Percentiles rank a stretch among this genome's conserved stretches.
Evolutionary conservation across 2,329 filamentous ascomycete genomes (phyloP).

Genomic region (Daldinia sp.): DNA sequence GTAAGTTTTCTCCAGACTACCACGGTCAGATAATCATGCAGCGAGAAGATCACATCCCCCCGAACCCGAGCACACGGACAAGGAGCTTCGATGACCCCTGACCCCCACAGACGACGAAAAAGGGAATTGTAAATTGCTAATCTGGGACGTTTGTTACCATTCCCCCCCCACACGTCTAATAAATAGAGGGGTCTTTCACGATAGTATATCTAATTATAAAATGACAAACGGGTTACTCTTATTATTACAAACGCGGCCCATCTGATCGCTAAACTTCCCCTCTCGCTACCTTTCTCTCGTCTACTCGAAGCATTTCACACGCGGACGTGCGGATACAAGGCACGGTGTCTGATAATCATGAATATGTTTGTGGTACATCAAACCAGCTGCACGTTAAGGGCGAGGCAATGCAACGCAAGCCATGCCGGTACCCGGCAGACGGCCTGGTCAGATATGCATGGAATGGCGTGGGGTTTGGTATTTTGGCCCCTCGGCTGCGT

Average conservation of each 20-base stretch:
- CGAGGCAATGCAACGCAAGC: constrained; percentile 20
- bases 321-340: constrained; percentile 18
- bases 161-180: constrained; percentile 10
- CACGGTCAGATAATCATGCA: constrained; percentile 29
- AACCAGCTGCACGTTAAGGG: constrained; percentile 16
- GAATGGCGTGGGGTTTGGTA: constrained; percentile 24
- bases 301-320: constrained; percentile 11
- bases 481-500: constrained; percentile 25
- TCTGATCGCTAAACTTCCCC: constrained; percentile 4
- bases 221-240: constrained; percentile 12
- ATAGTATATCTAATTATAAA: constrained; percentile 26
- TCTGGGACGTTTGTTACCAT: constrained; percentile 19
- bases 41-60: constrained; percentile 23
- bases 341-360: not conserved
- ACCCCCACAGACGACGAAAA: constrained; percentile 29
- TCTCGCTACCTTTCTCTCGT: not conserved
- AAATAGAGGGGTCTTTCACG: constrained; percentile 8
- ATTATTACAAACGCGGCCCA: not conserved
- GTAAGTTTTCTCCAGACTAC: constrained; percentile 22
- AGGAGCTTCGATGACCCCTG: constrained; percentile 2
- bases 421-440: constrained; percentile 32
- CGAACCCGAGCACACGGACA: constrained; percentile 26
- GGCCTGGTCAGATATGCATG: constrained; percentile 17
- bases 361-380: constrained; percentile 10
- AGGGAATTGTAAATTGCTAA: not conserved